These are phyloP conservation scores for Syzygium oleosum DNA, from an alignment of 345 rosid genomes.

Conservation along the genomic window DNA sequence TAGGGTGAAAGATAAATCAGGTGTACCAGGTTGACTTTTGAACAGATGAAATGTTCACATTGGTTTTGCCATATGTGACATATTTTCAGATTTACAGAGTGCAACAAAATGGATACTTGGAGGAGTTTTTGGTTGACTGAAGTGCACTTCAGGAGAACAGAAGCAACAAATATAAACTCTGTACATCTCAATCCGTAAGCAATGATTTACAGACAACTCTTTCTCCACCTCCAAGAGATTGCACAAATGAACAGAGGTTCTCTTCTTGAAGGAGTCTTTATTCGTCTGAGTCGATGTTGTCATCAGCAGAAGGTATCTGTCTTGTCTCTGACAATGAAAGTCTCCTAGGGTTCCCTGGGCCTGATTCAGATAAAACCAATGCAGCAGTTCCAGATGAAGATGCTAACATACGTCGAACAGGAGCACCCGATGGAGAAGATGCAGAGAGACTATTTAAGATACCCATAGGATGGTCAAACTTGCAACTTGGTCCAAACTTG, in stretches of 20 bases:
- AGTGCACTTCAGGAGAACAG: slow-evolving; percentile 20
- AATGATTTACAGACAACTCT: slow-evolving; percentile 49
- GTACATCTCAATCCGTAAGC: slow-evolving; percentile 45
- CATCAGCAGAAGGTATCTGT: slow-evolving; percentile 70
- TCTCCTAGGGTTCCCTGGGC: slow-evolving; percentile 47
- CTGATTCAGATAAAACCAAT: slow-evolving; percentile 62
- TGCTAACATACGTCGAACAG: slow-evolving; percentile 39
- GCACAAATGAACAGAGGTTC: slow-evolving; percentile 17
- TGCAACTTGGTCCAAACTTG: slow-evolving; percentile 99
- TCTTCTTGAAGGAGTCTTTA: slow-evolving; percentile 22
- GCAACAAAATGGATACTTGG: slow-evolving; percentile 26
- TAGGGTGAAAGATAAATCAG: not conserved
- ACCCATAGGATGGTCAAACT: slow-evolving; percentile 97
- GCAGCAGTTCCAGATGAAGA: slow-evolving; percentile 55
- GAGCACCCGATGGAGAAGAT: slow-evolving; percentile 42
- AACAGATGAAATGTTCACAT: slow-evolving; percentile 41
- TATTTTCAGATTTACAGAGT: slow-evolving; percentile 34
- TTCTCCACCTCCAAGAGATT: slow-evolving; percentile 3
- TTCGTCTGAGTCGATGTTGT: slow-evolving; percentile 55
- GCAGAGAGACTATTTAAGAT: slow-evolving; percentile 52
- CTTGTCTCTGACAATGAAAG: slow-evolving; percentile 69
- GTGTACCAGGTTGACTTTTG: slow-evolving; percentile 9
- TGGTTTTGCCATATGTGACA: slow-evolving; percentile 41
- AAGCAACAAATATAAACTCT: slow-evolving; percentile 34
- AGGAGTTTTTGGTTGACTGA: slow-evolving; percentile 25